Conservation (phyloP, 2,329 filamentous ascomycete species). For the Hymenoscyphus occultus region DNA sequence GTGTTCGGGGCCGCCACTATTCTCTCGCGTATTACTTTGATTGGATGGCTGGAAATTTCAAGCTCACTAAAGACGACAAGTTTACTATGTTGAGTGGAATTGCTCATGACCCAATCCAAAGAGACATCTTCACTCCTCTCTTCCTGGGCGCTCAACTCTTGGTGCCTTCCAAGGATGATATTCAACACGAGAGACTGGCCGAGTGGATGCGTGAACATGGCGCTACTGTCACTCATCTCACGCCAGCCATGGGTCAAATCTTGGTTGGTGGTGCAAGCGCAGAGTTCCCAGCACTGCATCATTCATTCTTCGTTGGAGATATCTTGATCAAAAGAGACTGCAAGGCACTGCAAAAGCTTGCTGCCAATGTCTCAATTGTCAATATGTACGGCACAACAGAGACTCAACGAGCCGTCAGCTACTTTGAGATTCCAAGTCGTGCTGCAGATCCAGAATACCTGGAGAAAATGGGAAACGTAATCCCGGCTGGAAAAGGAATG, state of each 20-base stretch:
- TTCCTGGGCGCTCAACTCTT: constrained; percentile 80
- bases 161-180: constrained; percentile 77
- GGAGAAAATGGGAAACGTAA: constrained; percentile 66
- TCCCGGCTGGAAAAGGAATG: constrained; percentile 85
- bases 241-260: constrained; percentile 95
- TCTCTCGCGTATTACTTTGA: constrained; percentile 81
- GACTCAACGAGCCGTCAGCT: constrained; percentile 76
- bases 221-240: constrained; percentile 82
- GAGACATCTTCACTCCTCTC: constrained; percentile 85
- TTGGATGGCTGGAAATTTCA: constrained; percentile 88
- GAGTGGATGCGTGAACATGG: constrained; percentile 81
- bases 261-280: constrained; percentile 79
- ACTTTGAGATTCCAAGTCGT: constrained; percentile 71
- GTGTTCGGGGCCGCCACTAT: constrained; percentile 84
- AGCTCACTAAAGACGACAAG: constrained; percentile 65
- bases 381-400: constrained; percentile 92
- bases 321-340: constrained; percentile 84
- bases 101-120: constrained; percentile 67
- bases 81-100: constrained; percentile 87
- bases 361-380: constrained; percentile 69
- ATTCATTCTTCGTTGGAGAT: constrained; percentile 90
- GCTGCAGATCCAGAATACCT: constrained; percentile 61
- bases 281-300: constrained; percentile 71
- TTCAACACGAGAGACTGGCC: constrained; percentile 78
- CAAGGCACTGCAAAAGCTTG: constrained; percentile 69